Conservation (phyloP, 2,329 filamentous ascomycete species). For the Ophiostoma angusticollis region DNA sequence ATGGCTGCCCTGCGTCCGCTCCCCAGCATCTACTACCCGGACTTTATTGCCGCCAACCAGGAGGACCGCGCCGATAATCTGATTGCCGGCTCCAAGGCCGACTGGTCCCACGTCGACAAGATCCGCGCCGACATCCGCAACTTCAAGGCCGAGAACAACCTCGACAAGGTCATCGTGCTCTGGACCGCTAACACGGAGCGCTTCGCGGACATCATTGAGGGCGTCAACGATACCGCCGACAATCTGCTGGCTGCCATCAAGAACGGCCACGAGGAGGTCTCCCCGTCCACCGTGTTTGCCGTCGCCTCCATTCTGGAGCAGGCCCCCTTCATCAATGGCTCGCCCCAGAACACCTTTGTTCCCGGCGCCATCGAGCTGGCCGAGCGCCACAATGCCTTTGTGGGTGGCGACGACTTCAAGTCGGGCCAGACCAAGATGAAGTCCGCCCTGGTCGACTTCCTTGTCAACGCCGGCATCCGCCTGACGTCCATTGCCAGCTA, state of each 20-base stretch:
- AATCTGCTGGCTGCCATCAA: conserved; percentile 85
- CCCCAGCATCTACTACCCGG: conserved; percentile 94
- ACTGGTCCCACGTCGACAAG: conserved; percentile 76
- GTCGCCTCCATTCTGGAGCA: conserved; percentile 86
- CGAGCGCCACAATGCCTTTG: conserved; percentile 75
- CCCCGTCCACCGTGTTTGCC: conserved; percentile 90
- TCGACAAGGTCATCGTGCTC: conserved; percentile 93
- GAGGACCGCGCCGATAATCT: conserved; percentile 91
- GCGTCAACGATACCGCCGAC: conserved; percentile 92
- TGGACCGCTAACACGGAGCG: conserved; percentile 99
- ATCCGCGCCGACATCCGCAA: conserved; percentile 87
- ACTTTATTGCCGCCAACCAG: conserved; percentile 98
- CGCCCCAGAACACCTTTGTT: conserved; percentile 97
- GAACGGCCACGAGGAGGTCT: conserved; percentile 75
- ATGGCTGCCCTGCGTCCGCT: conserved; percentile 81
- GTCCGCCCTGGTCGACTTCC: conserved; percentile 93
- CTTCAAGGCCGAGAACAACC: conserved; percentile 72
- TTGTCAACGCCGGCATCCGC: conserved; percentile 98
- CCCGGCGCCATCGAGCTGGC: conserved; percentile 84
- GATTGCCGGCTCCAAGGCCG: conserved; percentile 71
- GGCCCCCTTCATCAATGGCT: conserved; percentile 95
- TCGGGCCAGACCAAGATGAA: conserved; percentile 99
- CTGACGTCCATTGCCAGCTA: conserved; percentile 97
- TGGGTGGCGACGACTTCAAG: conserved; percentile 98
- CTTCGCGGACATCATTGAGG: conserved; percentile 74